A percentile compares a stretch with the other conserved stretches of the same genome.
Evolutionary conservation across 2,329 filamentous ascomycete genomes (phyloP).

Genomic region (Pseudogymnoascus sp.): DNA sequence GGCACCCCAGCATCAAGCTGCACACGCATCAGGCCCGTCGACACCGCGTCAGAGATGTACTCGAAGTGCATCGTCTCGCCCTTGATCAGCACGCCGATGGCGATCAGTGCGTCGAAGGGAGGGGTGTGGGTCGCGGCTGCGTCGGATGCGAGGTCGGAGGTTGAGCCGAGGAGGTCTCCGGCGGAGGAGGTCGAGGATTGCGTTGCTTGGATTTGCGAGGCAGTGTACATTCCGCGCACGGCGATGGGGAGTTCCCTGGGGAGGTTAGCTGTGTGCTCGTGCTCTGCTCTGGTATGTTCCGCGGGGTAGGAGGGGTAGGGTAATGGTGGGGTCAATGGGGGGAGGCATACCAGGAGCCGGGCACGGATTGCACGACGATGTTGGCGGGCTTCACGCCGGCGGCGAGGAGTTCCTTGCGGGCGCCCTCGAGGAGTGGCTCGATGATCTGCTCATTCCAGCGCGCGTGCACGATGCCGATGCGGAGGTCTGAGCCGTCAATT

Average conservation of each 20-base stretch:
- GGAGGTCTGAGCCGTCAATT: slow-evolving; percentile 62
- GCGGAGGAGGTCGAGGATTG: slow-evolving; percentile 51
- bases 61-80: slow-evolving; percentile 99
- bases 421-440: slow-evolving; percentile 70
- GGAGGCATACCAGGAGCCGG: slow-evolving; percentile 60
- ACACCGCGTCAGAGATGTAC: slow-evolving; percentile 89
- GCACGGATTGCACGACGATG: slow-evolving; percentile 82
- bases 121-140: slow-evolving; percentile 37
- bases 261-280: neutral
- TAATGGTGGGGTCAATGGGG: neutral
- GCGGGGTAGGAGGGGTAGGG: neutral
- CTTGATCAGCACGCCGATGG: slow-evolving; percentile 94
- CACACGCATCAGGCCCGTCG: slow-evolving; percentile 87
- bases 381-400: slow-evolving; percentile 81
- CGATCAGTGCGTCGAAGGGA: slow-evolving; percentile 89
- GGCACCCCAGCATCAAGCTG: slow-evolving; percentile 84
- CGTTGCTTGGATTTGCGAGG: slow-evolving; percentile 75
- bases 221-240: slow-evolving; percentile 71
- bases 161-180: slow-evolving; percentile 65
- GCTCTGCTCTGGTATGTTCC: neutral
- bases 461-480: slow-evolving; percentile 91
- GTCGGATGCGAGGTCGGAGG: slow-evolving; percentile 55
- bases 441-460: slow-evolving; percentile 87
- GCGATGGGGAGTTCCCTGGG: slow-evolving; percentile 71
- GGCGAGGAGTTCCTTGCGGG: slow-evolving; percentile 65